These are phyloP conservation scores for Penicillium sp. DNA, from an alignment of 2,329 filamentous ascomycete genomes.

Conservation along the genomic window DNA sequence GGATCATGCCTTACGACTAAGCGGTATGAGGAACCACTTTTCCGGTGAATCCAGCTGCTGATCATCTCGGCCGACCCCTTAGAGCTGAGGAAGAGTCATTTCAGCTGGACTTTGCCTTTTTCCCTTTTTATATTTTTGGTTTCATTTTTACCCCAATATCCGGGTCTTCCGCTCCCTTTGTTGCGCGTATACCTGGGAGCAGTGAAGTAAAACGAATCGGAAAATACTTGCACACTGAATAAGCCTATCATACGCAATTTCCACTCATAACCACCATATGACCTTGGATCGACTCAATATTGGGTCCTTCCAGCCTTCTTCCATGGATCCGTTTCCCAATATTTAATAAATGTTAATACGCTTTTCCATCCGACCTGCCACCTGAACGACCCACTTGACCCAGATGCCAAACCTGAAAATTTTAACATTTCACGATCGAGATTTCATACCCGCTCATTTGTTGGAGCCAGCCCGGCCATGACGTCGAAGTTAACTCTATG, in stretches of 20 bases:
- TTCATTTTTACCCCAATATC: not conserved
- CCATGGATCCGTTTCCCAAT: slow-evolving; percentile 12
- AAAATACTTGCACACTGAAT: slow-evolving; percentile 14
- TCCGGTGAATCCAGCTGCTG: slow-evolving; percentile 9
- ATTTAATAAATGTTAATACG: not conserved
- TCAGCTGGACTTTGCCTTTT: not conserved
- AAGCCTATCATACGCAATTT: not conserved
- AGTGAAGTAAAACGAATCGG: not conserved
- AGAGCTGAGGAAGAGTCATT: not conserved
- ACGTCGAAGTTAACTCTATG: slow-evolving; percentile 8
- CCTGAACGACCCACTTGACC: not conserved
- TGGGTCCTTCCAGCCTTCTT: slow-evolving; percentile 3
- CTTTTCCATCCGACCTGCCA: slow-evolving; percentile 9
- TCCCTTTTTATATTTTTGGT: not conserved
- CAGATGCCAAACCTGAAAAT: slow-evolving; percentile 14
- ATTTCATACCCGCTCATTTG: slow-evolving; percentile 2
- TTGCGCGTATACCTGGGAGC: not conserved
- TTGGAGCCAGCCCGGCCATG: slow-evolving; percentile 3
- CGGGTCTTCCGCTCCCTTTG: not conserved
- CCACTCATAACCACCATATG: not conserved
- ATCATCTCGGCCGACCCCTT: slow-evolving; percentile 2
- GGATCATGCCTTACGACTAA: slow-evolving; percentile 14
- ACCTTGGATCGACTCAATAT: slow-evolving; percentile 15
- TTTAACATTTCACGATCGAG: slow-evolving; percentile 8
- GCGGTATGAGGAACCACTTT: slow-evolving; percentile 11